A percentile compares a stretch with the other conserved stretches of the same genome.
These are phyloP conservation scores for Lophiostoma macrostomum DNA, from an alignment of 495 filamentous ascomycete species.

Conservation along the genomic window DNA sequence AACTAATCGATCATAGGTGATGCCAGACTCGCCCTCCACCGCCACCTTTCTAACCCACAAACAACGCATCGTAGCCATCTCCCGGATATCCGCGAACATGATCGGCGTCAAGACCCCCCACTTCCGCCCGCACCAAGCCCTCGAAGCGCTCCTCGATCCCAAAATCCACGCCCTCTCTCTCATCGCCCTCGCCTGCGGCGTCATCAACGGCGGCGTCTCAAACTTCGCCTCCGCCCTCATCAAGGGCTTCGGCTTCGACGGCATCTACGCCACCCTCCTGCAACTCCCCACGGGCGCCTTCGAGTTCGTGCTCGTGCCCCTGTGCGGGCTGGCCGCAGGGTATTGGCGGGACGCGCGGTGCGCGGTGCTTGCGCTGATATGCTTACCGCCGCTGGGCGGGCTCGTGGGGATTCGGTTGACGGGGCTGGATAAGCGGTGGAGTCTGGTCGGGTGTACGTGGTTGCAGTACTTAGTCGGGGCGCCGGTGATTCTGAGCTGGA, in stretches of 20 bases:
- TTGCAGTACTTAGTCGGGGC: slow-evolving; percentile 60
- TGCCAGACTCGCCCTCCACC: slow-evolving; percentile 52
- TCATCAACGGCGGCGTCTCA: slow-evolving; percentile 55
- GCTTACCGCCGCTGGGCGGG: slow-evolving; percentile 47
- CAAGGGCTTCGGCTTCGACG: slow-evolving; percentile 59
- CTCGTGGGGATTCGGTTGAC: slow-evolving; percentile 48
- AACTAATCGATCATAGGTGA: too few relatives aligned
- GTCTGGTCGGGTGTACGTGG: slow-evolving; percentile 55
- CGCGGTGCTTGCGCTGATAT: slow-evolving; percentile 36
- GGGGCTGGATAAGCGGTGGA: slow-evolving; percentile 47
- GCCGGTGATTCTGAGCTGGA: slow-evolving; percentile 43
- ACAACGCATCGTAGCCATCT: slow-evolving; percentile 31
- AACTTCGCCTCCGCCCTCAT: slow-evolving; percentile 64
- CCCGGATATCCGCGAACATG: slow-evolving; percentile 32
- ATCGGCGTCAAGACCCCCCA: slow-evolving; percentile 36
- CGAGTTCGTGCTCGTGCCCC: slow-evolving; percentile 28
- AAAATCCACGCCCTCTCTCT: slow-evolving; percentile 63
- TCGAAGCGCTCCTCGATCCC: slow-evolving; percentile 56
- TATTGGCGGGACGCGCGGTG: slow-evolving; percentile 38
- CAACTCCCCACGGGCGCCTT: slow-evolving; percentile 50
- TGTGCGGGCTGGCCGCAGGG: slow-evolving; percentile 30
- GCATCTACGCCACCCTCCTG: slow-evolving; percentile 49
- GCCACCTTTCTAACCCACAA: slow-evolving; percentile 38
- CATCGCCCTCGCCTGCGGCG: slow-evolving; percentile 56
- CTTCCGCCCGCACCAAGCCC: slow-evolving; percentile 46